Base-by-base conservation (phyloP, 208 protist genomes). In the Wallacemonas sp. region DNA sequence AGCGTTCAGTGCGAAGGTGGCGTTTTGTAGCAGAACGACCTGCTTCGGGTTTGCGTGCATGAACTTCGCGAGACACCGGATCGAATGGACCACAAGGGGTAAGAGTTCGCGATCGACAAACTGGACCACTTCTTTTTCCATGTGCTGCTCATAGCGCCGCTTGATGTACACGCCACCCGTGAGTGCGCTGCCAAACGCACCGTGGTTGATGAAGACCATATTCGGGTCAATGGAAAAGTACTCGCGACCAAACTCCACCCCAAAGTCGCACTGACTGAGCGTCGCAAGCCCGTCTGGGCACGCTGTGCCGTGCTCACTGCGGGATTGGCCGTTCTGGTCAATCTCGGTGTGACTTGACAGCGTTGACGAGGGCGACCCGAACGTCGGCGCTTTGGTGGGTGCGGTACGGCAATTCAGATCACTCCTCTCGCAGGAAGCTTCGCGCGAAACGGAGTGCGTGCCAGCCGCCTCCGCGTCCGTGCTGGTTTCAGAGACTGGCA, bases 201-300 rank as follows among this genome's bases (percentile, higher is more conserved):
- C 93, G 65, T 97, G 93, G 66, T 97, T 97, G 53, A 97, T 84
- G 70, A 96, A 95, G 22, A 82, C 73, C 70, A 92, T 83, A 26
- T 86, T 71, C 1, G 60, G 52, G 9, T 82, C 83, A 21, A 97
- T 81, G 5, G 62, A 67, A 41, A 96, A 96, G 68, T 94, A 72
- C 48, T 78, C 61, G 3, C 67, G 60, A 12, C 79, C 71, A 50
- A 95, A 88, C 0, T 34, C 45, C 1, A 24, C 19, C 9, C 92
- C 92, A 33, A 95, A 81, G 15, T 36, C 36, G 44, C 72, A n/a
- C n/a, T n/a, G n/a, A n/a, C n/a, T n/a, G n/a, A n/a, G n/a, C n/a
- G n/a, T n/a, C n/a, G n/a, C n/a, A n/a, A n/a, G n/a, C n/a, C n/a
- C n/a, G n/a, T n/a, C n/a, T n/a, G n/a, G n/a, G n/a, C n/a, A n/a